phyloP scores from a whole-genome alignment of 345 rosid species.

The Bruguiera parviflora region DNA sequence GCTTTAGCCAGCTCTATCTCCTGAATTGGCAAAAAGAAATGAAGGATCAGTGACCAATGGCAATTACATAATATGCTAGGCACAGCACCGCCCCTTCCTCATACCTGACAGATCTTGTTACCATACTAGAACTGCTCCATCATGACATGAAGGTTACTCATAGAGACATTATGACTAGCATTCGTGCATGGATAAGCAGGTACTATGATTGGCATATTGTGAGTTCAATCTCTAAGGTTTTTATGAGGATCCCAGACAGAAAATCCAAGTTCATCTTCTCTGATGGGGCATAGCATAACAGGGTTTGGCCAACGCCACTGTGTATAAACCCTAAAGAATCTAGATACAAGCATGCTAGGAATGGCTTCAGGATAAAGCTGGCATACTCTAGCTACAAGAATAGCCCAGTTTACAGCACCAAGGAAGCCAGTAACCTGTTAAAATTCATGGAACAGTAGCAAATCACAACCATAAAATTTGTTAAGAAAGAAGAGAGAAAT shows the following conservation, averaged over 20 bases:
- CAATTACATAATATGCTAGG: neutral
- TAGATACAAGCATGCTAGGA: constrained; percentile 67
- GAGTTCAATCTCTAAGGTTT: constrained; percentile 58
- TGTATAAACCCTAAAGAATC: constrained; percentile 67
- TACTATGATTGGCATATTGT: constrained; percentile 72
- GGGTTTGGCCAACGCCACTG: constrained; percentile 83
- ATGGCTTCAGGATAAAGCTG: constrained; percentile 67
- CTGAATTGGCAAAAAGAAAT: constrained; percentile 28
- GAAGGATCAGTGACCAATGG: constrained; percentile 9
- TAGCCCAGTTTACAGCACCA: constrained; percentile 80
- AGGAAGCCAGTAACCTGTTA: constrained; percentile 77
- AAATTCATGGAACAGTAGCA: neutral
- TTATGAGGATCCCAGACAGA: constrained; percentile 73
- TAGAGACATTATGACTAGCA: constrained; percentile 73
- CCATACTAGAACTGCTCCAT: constrained; percentile 66
- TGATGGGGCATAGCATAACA: constrained; percentile 67
- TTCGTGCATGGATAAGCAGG: constrained; percentile 80
- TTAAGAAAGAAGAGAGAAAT: neutral
- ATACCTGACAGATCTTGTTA: constrained; percentile 60
- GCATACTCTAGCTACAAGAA: constrained; percentile 70
- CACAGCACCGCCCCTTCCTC: neutral
- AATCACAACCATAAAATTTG: neutral
- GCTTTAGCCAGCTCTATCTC: constrained; percentile 55
- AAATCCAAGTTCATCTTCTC: constrained; percentile 62
- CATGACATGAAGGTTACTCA: constrained; percentile 66